Base-by-base conservation (phyloP, 1,284 basidiomycete genomes). In the Anthracocystis walkeri region DNA sequence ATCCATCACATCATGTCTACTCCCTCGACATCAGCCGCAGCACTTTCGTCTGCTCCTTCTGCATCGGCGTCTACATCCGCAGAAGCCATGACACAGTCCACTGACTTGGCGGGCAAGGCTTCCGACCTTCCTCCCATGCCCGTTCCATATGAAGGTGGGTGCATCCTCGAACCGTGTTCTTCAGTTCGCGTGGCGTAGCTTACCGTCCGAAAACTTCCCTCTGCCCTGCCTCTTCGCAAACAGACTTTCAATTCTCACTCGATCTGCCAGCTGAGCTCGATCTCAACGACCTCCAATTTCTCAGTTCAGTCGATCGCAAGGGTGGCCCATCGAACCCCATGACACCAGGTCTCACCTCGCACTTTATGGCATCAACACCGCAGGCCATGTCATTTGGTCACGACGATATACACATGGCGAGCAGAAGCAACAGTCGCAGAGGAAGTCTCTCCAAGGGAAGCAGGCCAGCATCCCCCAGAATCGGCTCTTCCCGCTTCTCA, bases 241-340 rank as follows among this genome's bases (percentile, higher is more conserved):
- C 50, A 80, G 80, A 82, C 54, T 82, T 82, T 49, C 73, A 82
- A 45, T 80, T 79, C 61, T 80, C 80, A 2, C 69, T 82, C 27
- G 75, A 82, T 31, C 49, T 82, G 7, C 80, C 80, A 1, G 72
- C 70, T 10, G 75, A 80, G 53, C 66, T 81, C 16, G 67, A 77
- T 25, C 57, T 75, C 42, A 64, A 58, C 54, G 78, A 81, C 40
- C 58, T 81, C 14, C 70, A 73, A 38, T 70, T 81, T 23, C 63
- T 81, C 56, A 73, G 69, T 57, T 65, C 66, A 0, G 54, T 63
- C 55, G 74, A 79, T 44, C 66, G 68, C 45, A 73, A 68, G 23
- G 75, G 65, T 4, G 75, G 75, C 4, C 69, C 74, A 4, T 77
- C 69, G 7, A 72, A 73, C 40, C 75, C 75, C 7, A 69, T 77